Evolutionary conservation across 352 stramenopile species (phyloP).

Genomic region (Phytophthora citricola): DNA sequence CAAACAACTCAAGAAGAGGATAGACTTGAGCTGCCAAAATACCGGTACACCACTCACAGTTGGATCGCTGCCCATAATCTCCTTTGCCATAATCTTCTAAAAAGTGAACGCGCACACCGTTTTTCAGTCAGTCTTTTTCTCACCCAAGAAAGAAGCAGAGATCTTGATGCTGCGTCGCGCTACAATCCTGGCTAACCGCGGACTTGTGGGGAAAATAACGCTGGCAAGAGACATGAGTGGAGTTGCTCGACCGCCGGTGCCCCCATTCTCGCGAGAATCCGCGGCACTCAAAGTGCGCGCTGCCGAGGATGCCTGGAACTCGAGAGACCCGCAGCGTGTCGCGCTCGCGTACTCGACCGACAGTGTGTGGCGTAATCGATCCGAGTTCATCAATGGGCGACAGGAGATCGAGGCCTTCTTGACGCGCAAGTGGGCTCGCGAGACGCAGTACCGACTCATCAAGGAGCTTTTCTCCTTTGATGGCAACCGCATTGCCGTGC

Average conservation of each 20-base stretch:
- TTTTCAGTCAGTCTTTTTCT: too few species aligned
- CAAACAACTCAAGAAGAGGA: too few species aligned
- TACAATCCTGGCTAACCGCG: not conserved
- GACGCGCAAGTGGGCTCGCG: slow-evolving; percentile 71
- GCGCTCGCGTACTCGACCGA: slow-evolving; percentile 83
- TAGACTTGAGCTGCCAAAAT: too few species aligned
- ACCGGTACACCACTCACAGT: too few species aligned
- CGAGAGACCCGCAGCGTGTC: slow-evolving; percentile 70
- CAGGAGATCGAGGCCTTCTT: slow-evolving; percentile 84
- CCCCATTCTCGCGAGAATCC: slow-evolving; percentile 83
- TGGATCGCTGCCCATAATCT: too few species aligned
- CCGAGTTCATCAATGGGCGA: slow-evolving; percentile 79
- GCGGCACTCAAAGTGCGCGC: slow-evolving; percentile 82
- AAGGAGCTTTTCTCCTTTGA: slow-evolving; percentile 90
- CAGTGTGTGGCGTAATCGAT: slow-evolving; percentile 88
- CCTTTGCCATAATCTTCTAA: too few species aligned
- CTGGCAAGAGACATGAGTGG: slow-evolving; percentile 22
- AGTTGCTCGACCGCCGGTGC: slow-evolving; percentile 50
- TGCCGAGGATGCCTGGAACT: slow-evolving; percentile 92
- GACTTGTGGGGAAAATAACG: not conserved
- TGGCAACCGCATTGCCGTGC: slow-evolving; percentile 87
- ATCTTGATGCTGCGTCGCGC: slow-evolving; percentile 1
- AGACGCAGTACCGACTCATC: slow-evolving; percentile 89
- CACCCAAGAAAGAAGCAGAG: too few species aligned
- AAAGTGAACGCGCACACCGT: too few species aligned